Conservation (phyloP, 73 alveolate genomes). For the Paramecium sexaurelia region DNA sequence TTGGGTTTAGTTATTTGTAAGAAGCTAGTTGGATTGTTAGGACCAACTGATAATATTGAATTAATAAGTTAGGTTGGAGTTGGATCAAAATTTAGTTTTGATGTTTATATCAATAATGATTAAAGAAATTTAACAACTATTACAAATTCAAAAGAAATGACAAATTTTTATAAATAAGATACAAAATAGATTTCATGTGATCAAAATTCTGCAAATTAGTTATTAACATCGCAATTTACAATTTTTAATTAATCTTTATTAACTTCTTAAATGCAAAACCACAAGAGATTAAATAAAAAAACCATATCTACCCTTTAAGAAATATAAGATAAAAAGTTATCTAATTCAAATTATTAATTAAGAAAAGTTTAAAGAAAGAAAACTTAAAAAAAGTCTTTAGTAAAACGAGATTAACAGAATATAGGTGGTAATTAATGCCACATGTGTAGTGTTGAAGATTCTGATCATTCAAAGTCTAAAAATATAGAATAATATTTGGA, state of each 20-base stretch:
- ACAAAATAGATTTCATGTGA: not conserved
- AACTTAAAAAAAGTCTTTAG: not conserved
- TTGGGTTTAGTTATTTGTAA: conserved; percentile 67
- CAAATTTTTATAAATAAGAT: not conserved
- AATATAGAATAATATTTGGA: not conserved
- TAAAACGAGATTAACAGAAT: not conserved
- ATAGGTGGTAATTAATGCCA: not conserved
- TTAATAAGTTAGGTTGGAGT: conserved; percentile 40
- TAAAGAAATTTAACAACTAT: not conserved
- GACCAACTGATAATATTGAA: conserved; percentile 55
- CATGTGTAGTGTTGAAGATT: not conserved
- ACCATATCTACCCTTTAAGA: not conserved
- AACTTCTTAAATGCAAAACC: not conserved
- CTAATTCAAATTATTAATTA: not conserved
- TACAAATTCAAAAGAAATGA: not conserved
- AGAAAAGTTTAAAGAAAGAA: not conserved
- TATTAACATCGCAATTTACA: not conserved
- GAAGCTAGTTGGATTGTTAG: conserved; percentile 53
- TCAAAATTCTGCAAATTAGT: not conserved
- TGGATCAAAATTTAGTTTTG: conserved; percentile 48
- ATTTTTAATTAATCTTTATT: not conserved
- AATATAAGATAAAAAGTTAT: not conserved
- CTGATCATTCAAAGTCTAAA: not conserved
- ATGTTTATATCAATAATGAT: conserved; percentile 37
- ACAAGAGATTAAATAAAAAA: not conserved